Evolutionary conservation across 306 rosid species (phyloP).

Genomic region (Inga laurina): DNA sequence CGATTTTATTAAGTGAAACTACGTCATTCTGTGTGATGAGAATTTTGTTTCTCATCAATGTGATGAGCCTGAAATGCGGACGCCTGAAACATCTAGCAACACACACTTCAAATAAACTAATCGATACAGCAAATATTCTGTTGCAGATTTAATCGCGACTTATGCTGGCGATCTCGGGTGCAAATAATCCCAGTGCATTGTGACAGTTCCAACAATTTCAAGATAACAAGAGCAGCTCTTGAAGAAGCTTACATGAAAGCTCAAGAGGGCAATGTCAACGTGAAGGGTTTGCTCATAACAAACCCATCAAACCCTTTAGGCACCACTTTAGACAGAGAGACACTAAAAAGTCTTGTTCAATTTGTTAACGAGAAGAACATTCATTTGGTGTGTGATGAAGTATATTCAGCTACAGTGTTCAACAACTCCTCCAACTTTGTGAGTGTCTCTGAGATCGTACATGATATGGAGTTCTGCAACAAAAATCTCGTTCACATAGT

Average conservation of each 20-base stretch:
- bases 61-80: too few species aligned
- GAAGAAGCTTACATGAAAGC: constrained; percentile 72
- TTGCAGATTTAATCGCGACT: constrained; percentile 73
- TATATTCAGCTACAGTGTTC: constrained; percentile 75
- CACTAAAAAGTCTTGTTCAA: constrained; percentile 56
- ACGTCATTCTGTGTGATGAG: too few species aligned
- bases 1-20: too few species aligned
- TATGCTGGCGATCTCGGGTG: constrained; percentile 73
- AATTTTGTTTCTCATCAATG: too few species aligned
- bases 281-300: constrained; percentile 76
- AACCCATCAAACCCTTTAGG: constrained; percentile 95
- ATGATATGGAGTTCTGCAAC: constrained; percentile 34
- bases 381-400: constrained; percentile 88
- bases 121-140: not conserved
- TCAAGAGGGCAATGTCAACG: constrained; percentile 44
- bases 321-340: constrained; percentile 52
- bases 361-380: constrained; percentile 68
- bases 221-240: constrained; percentile 60
- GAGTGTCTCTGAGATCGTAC: constrained; percentile 63
- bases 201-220: constrained; percentile 52
- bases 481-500: too few species aligned
- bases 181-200: constrained; percentile 68
- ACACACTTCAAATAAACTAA: too few species aligned
- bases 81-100: not conserved
- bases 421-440: constrained; percentile 37